Percentiles rank a stretch among this genome's conserved stretches.
Conservation (phyloP, 2,329 filamentous ascomycete genomes). For the Beauveria medogensis region DNA sequence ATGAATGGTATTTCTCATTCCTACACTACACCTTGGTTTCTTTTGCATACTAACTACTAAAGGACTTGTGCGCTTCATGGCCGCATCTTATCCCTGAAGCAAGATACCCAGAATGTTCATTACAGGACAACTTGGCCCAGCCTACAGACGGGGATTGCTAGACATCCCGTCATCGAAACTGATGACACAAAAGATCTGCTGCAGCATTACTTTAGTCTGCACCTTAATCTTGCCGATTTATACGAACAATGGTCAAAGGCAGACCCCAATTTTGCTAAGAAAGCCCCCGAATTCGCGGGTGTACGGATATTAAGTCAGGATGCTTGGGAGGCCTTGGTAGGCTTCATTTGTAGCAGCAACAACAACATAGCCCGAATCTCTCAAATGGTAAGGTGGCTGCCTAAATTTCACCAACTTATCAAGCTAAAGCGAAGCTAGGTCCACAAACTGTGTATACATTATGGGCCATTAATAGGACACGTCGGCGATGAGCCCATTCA, state of each 20-base stretch:
- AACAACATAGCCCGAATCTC: constrained; percentile 95
- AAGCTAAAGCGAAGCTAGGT: constrained; percentile 37
- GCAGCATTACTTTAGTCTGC: constrained; percentile 79
- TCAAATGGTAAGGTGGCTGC: constrained; percentile 61
- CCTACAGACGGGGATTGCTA: constrained; percentile 12
- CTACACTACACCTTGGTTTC: not conserved
- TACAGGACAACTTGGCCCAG: constrained; percentile 64
- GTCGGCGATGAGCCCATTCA: constrained; percentile 67
- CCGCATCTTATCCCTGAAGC: constrained; percentile 74
- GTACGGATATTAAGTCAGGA: constrained; percentile 91
- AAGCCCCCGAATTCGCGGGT: constrained; percentile 79
- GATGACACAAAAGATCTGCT: constrained; percentile 71
- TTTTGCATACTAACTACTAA: constrained; percentile 6
- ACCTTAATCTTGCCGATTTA: constrained; percentile 63
- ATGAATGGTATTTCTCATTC: constrained; percentile 62
- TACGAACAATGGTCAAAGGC: constrained; percentile 82
- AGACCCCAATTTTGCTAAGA: constrained; percentile 82
- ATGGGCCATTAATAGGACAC: constrained; percentile 67
- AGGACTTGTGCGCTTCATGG: constrained; percentile 80
- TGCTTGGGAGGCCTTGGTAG: constrained; percentile 87
- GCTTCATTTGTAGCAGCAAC: constrained; percentile 98
- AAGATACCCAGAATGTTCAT: constrained; percentile 70
- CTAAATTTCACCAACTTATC: not conserved
- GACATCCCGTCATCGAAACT: constrained; percentile 14
- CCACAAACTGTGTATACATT: constrained; percentile 80